Evolutionary conservation across 1,284 basidiomycete species (phyloP), one percentile per base, ranked within the genome.

Genomic region (Amylostereum chailletii): DNA sequence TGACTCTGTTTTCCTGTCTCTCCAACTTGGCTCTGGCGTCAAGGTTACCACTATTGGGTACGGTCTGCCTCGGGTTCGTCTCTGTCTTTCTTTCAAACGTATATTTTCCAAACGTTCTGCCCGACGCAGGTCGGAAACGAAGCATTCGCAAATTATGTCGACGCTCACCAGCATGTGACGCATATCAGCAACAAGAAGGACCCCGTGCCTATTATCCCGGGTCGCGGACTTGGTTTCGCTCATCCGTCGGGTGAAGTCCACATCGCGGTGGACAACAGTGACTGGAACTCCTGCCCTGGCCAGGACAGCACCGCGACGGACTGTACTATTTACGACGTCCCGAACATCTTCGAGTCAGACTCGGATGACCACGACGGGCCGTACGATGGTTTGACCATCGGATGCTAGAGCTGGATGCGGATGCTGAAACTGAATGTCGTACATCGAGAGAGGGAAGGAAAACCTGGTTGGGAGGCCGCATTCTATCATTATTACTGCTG

Each of bases 141-240:
- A 55, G 75, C 65, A 8, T 82, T 80, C 53, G 81, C 80, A 1
- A 53, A 79, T 55, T 82, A 75, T 51, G 71, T 84, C 19, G 79
- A 84, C 56, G 58, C 34, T 30, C 46, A 60, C 55, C 31, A 64
- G 55, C 46, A 62, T 55, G 30, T 61, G 11, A 53, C 49, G 39
- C 52, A 42, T 54, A 53, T 65, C 39, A 65, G 61, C 50, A 60
- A 67, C 55, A 47, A 59, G 49, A 34, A 59, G 34, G 65, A 67
- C 45, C 53, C 55, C 8, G 51, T 67, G 8, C 65, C 65, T 2
- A 67, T 61, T 34, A 47, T 64, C 6, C 65, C 65, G 5, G 60
- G 62, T 9, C 49, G 48, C n/a, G 57, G 55, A 48, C 52, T 67
- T 8, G 65, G 65, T 19, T 66, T 57, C 51, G 43, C 36, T 4